Evolutionary conservation across 805 yeast species (phyloP), one percentile per base, ranked within the genome.

Genomic region (Millerago galiae): DNA sequence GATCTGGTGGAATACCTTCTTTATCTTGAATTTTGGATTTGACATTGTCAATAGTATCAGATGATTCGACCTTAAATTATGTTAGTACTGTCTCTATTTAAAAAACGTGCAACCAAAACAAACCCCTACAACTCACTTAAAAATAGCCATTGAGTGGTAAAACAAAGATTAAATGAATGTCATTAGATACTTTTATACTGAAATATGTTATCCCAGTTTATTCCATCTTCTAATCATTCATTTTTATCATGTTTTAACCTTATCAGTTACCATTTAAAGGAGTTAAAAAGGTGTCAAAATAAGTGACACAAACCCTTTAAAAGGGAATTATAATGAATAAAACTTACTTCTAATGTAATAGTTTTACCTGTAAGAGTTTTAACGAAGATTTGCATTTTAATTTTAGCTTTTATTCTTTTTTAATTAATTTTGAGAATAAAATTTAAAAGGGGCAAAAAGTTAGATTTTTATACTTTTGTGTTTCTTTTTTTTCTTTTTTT

Each of bases 1-100:
- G 97, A 74, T 90, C 97, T 64, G 97, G 97, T 70, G 97, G 97
- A 59, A 90, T 90, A 67, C 97, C 97, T 73, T 90, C 97, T 80
- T 90, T 89, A 80, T 90, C 95, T 75, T 88, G 95, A 70, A 89
- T 89, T 82, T 89, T 89, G 14, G 90, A 75, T 72, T 86, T 88
- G 63, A 89, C 96, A 55, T 86, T 86, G 72, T 88, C 96, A 61
- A 89, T 87, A 46, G 96, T 87, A 74, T 88, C 96, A 37, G 95
- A 85, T 42, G 96, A 87, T 70, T 88, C 96, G 49, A 87, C 96
- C 72, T 89, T 95, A 48, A 86, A 74, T 51, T 24, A 17, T 38
- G 52, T 46, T 47, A 47, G 47, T 47, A 47, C 8, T 5, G 14
- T 13, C 16, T 25, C 29, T 34, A 28, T 14, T 18, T 8, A 32